Evolutionary conservation across 2,329 filamentous ascomycete species (phyloP), one percentile per base, ranked within the genome.

Genomic region (Beauveria rudraprayagi): DNA sequence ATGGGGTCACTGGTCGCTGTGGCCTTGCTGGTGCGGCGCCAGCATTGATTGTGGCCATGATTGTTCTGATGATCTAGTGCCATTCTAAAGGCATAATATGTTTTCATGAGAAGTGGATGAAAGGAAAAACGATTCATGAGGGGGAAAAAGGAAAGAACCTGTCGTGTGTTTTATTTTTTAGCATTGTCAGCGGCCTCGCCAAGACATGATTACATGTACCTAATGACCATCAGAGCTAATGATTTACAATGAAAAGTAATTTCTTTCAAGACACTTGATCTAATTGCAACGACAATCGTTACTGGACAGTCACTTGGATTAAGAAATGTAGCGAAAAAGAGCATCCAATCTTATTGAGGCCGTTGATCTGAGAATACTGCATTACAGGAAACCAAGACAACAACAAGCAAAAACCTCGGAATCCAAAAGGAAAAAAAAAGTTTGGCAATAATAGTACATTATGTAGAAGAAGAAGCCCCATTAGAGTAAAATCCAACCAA

Each of bases 311-410:
- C 55, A 57, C 55, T 28, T 24, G 14, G 0, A 41, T 26, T 10
- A 30, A 3, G 17, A 2, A 40, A 28, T 9, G 34, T 43, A 16
- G 34, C 6, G 22, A n/a, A 51, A 51, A 34, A 34, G 17, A 48
- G 44, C 41, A 28, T 58, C 46, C 56, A 58, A 58, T 58, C 56
- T 58, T 58, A 30, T 58, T 43, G 46, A 58, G 44, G 56, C 56
- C 46, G 46, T 58, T 51, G 17, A 30, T 30, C 47, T 41, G 17
- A 43, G 16, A 58, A 43, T 41, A 51, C 16, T 22, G 34, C 34
- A 43, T 2, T 43, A n/a, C 37, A 41, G 14, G 34, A n/a, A n/a
- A 43, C 22, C 5, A 58, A 17, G 17, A 51, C 46, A 28, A 26
- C 19, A 22, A 16, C 6, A 44, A 58, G 30, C 44, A 41, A 58